Evolutionary conservation across 441 rosid species (phyloP).

Genomic region (Gossypium armourianum): DNA sequence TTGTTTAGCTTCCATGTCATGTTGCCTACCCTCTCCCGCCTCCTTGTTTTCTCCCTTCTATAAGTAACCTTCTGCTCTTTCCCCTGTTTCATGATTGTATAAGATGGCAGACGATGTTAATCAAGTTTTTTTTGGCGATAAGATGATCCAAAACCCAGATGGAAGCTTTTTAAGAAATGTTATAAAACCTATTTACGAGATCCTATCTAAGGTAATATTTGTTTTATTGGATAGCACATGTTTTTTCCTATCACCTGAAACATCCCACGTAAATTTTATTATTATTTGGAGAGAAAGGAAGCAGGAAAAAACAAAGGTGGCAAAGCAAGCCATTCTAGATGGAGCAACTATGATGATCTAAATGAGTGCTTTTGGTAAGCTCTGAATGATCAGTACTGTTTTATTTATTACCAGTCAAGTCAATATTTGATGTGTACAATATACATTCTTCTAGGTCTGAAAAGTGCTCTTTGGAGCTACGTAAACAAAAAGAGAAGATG

Average conservation of each 20-base stretch:
- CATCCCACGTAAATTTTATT: conserved; percentile 12
- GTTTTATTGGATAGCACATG: conserved; percentile 3
- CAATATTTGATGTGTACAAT: conserved; percentile 5
- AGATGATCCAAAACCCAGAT: conserved; percentile 34
- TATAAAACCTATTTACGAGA: conserved; percentile 66
- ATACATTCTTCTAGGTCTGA: conserved; percentile 46
- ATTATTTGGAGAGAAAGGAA: conserved; percentile 47
- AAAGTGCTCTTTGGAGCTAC: conserved; percentile 66
- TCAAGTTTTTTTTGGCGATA: conserved; percentile 47
- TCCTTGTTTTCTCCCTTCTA: not conserved
- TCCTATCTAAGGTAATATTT: conserved; percentile 57
- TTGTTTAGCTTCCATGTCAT: conserved; percentile 1
- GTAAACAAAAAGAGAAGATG: conserved; percentile 19
- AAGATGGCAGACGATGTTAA: conserved; percentile 74
- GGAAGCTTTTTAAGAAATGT: conserved; percentile 73
- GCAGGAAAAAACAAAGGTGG: conserved; percentile 62
- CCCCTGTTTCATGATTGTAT: conserved; percentile 17
- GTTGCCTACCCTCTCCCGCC: not conserved
- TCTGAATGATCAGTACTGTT: not conserved
- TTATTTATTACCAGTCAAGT: not conserved
- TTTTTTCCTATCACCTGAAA: conserved; percentile 7
- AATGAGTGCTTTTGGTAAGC: conserved; percentile 94
- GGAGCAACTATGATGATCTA: conserved; percentile 97
- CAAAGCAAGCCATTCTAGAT: conserved; percentile 79
- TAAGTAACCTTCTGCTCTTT: not conserved